Percentiles rank a stretch among this genome's conserved stretches.
Conservation (phyloP, 1,139 yeast genomes). For the Saccharomyces hybrid region DNA sequence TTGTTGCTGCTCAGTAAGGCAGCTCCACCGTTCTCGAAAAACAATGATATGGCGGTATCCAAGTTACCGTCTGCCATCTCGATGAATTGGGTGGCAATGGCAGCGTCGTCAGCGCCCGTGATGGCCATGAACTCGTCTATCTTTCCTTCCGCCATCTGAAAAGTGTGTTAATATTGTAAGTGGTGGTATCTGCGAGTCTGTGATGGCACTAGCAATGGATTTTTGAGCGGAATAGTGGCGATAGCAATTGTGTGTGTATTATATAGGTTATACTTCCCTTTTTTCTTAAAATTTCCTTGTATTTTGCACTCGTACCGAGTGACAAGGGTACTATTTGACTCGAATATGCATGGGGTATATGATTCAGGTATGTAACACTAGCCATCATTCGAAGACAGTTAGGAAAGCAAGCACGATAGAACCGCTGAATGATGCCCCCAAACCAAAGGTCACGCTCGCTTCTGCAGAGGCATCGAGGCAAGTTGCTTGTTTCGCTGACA, state of each 20-base stretch:
- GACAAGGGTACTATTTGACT: not conserved
- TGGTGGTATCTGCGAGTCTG: not conserved
- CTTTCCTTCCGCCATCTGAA: constrained; percentile 41
- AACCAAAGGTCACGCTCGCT: not conserved
- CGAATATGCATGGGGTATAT: not conserved
- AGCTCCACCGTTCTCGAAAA: constrained; percentile 60
- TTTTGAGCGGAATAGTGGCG: not conserved
- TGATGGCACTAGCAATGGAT: not conserved
- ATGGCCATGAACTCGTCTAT: constrained; percentile 75
- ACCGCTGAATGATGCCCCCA: constrained; percentile 6
- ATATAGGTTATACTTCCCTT: not conserved
- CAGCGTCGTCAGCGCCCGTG: constrained; percentile 65
- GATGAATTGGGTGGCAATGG: constrained; percentile 67
- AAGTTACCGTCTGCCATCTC: constrained; percentile 73
- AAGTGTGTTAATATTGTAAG: not conserved
- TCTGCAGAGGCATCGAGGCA: constrained; percentile 20
- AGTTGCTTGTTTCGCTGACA: constrained; percentile 17
- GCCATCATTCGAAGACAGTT: not conserved
- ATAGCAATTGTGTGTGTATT: not conserved
- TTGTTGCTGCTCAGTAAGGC: constrained; percentile 12
- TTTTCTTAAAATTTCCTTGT: not conserved
- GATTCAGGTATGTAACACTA: not conserved
- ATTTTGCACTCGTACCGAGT: not conserved
- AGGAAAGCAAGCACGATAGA: not conserved
- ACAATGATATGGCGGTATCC: constrained; percentile 80